A percentile compares a stretch with the other conserved stretches of the same genome.
Evolutionary conservation across 2,329 filamentous ascomycete species (phyloP).

Genomic region (Microdochium nivale): DNA sequence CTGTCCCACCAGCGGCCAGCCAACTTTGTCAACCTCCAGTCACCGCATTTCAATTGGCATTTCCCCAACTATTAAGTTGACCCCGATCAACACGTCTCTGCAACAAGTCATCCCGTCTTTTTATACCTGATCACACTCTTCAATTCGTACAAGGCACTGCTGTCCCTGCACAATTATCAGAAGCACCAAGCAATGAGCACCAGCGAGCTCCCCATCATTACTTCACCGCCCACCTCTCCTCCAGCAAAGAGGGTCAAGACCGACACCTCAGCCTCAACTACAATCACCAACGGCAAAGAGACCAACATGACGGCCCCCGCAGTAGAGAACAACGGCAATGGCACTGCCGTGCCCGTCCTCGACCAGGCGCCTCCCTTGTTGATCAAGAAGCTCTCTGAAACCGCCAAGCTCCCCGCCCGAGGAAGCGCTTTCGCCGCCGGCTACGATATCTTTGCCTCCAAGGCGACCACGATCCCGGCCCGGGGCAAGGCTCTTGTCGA

Average conservation of each 20-base stretch:
- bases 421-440: conserved; percentile 86
- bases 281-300: conserved; percentile 10
- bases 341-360: conserved; percentile 21
- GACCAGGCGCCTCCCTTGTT: conserved; percentile 54
- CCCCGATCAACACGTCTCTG: no score
- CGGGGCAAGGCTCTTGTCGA: conserved; percentile 80
- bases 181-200: neutral
- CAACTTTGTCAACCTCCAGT: neutral
- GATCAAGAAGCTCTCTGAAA: conserved; percentile 78
- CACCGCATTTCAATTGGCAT: no score
- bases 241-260: conserved; percentile 75
- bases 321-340: conserved; percentile 6
- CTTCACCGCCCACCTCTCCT: conserved; percentile 61
- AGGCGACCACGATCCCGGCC: conserved; percentile 66
- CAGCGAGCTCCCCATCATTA: conserved; percentile 8
- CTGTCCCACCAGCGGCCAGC: neutral
- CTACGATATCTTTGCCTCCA: conserved; percentile 83
- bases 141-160: no score
- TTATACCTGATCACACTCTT: no score
- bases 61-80: no score
- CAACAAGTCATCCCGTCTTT: no score
- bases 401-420: conserved; percentile 75
- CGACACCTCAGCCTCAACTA: conserved; percentile 15
- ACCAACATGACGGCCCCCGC: conserved; percentile 24
- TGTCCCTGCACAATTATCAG: neutral